phyloP scores from a whole-genome alignment of 2,329 filamentous ascomycete species.

The Shiraia sp. region DNA sequence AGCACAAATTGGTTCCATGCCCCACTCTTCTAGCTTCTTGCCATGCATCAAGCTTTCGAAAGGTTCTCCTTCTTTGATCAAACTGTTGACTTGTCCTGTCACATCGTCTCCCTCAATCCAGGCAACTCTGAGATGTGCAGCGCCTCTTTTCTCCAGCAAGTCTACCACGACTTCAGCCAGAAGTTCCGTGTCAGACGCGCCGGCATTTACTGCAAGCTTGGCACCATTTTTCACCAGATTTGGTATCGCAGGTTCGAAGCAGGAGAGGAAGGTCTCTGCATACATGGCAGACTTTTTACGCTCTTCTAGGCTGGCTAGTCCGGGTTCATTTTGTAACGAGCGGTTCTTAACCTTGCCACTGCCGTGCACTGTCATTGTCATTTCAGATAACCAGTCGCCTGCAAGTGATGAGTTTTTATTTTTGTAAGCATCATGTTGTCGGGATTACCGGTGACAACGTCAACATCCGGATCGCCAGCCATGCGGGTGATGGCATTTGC shows the following conservation, averaged over 20 bases:
- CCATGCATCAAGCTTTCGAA: constrained; percentile 48
- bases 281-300: constrained; percentile 32
- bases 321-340: constrained; percentile 27
- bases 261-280: constrained; percentile 53
- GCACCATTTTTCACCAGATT: constrained; percentile 22
- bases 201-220: constrained; percentile 59
- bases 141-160: constrained; percentile 11
- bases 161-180: constrained; percentile 17
- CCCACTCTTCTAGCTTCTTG: constrained; percentile 41
- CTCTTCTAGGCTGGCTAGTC: constrained; percentile 46
- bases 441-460: constrained; percentile 28
- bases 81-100: constrained; percentile 33
- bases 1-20: constrained; percentile 26
- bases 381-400: constrained; percentile 35
- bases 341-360: constrained; percentile 40
- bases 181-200: constrained; percentile 56
- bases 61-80: constrained; percentile 40
- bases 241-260: constrained; percentile 38
- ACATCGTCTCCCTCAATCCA: constrained; percentile 29
- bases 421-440: background rate
- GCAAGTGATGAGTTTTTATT: background rate
- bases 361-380: constrained; percentile 35
- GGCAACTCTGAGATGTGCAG: constrained; percentile 22
- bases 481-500: constrained; percentile 40
- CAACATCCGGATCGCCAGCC: constrained; percentile 32